phyloP scores from a whole-genome alignment of 192 early-diverging fungal species.

The Backusella liffmaniae region DNA sequence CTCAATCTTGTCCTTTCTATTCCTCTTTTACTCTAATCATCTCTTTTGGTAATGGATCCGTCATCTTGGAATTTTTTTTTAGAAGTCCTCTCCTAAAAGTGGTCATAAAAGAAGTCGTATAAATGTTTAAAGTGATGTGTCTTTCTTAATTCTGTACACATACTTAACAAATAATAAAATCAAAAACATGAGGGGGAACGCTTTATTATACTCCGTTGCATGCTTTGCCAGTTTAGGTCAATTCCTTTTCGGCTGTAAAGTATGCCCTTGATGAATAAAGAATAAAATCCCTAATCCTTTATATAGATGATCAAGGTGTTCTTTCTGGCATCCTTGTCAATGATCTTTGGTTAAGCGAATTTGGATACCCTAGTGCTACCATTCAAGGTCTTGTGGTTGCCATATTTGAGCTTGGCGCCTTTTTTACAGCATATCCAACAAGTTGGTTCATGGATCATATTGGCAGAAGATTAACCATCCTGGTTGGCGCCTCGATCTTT shows the following conservation, averaged over 20 bases:
- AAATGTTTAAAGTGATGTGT: neutral
- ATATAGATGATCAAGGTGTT: constrained; percentile 45
- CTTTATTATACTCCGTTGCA: constrained; percentile 21
- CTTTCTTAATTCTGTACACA: neutral
- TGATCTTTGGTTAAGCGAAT: constrained; percentile 9
- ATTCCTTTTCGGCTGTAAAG: constrained; percentile 47
- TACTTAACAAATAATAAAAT: neutral
- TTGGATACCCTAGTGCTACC: constrained; percentile 5
- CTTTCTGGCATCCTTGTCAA: constrained; percentile 40
- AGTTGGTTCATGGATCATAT: constrained; percentile 28
- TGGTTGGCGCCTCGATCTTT: constrained; percentile 49
- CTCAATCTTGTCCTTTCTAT: neutral
- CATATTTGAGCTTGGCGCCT: constrained; percentile 12
- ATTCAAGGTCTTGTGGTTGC: constrained; percentile 15
- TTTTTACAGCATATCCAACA: constrained; percentile 9
- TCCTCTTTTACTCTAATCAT: neutral
- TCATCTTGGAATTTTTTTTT: neutral
- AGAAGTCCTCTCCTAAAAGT: neutral
- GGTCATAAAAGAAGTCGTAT: neutral
- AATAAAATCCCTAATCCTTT: neutral
- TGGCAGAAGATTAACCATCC: constrained; percentile 50
- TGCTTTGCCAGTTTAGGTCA: constrained; percentile 42
- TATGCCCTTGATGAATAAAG: neutral
- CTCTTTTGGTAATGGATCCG: neutral
- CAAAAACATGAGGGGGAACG: neutral